A percentile compares a stretch with the other conserved stretches of the same genome.
phyloP scores from a whole-genome alignment of 2,329 filamentous ascomycete species.

The Beauveria caledonica region DNA sequence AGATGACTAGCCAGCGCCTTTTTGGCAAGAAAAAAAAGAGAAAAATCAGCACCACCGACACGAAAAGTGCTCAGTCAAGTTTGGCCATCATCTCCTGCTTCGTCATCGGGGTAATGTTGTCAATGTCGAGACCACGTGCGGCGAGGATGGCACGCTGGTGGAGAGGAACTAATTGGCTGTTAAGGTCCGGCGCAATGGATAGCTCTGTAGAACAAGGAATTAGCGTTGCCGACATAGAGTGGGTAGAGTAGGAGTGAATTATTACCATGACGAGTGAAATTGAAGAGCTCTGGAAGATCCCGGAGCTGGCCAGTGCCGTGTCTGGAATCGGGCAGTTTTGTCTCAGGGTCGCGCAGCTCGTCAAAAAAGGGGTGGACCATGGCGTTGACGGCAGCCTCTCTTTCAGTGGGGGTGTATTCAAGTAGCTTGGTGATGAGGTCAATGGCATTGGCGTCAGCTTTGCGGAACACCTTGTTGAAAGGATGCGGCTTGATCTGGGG shows the following conservation, averaged over 20 bases:
- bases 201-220: constrained; percentile 54
- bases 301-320: constrained; percentile 72
- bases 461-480: constrained; percentile 98
- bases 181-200: constrained; percentile 86
- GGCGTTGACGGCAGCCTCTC: constrained; percentile 84
- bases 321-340: constrained; percentile 86
- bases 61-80: constrained; percentile 64
- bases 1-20: background rate
- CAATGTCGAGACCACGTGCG: constrained; percentile 77
- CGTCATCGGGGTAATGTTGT: constrained; percentile 83
- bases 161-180: constrained; percentile 76
- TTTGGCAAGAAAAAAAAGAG: constrained; percentile 6
- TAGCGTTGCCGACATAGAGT: background rate
- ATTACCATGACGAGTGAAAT: constrained; percentile 91
- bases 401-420: constrained; percentile 96
- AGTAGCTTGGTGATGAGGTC: constrained; percentile 88
- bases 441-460: constrained; percentile 86
- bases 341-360: constrained; percentile 85
- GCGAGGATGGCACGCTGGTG: constrained; percentile 70
- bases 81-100: constrained; percentile 97
- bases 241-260: constrained; percentile 12
- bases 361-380: constrained; percentile 99
- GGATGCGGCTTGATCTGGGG: constrained; percentile 99
- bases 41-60: background rate
- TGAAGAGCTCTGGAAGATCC: constrained; percentile 81